Conservation (phyloP, 345 rosid species). For the Ceriops tagal region DNA sequence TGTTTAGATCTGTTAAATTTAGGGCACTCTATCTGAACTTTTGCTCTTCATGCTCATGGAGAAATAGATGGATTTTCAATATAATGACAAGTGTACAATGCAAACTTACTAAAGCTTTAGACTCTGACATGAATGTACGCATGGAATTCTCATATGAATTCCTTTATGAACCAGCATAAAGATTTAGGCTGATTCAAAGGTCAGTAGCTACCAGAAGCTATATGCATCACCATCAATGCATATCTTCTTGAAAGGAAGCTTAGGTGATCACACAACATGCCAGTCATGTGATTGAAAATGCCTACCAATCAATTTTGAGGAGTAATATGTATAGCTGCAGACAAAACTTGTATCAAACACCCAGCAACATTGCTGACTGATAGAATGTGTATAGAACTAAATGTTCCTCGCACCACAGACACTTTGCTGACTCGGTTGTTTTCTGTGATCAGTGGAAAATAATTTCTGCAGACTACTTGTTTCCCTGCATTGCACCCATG, state of each 20-base stretch:
- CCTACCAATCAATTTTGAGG: background rate
- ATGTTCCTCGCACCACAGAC: background rate
- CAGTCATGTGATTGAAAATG: too few species aligned
- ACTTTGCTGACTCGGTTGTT: background rate
- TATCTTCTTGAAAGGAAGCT: background rate
- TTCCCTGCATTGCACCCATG: background rate
- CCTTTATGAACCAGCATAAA: slow-evolving; percentile 1
- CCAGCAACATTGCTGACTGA: background rate
- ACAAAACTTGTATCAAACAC: background rate
- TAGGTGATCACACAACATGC: background rate
- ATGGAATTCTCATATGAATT: background rate
- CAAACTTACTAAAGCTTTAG: background rate
- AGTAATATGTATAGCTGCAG: background rate
- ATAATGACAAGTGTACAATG: background rate
- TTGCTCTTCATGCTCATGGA: background rate
- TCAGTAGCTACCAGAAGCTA: background rate
- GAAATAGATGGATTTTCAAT: background rate
- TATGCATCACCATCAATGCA: background rate
- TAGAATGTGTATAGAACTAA: background rate
- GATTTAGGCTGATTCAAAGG: background rate
- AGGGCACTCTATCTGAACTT: background rate
- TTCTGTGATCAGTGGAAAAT: background rate
- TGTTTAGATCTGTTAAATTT: background rate
- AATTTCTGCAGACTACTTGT: slow-evolving; percentile 2
- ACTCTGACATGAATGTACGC: too few species aligned